Evolutionary conservation across 1,139 yeast genomes (phyloP), one percentile per base, ranked within the genome.

Genomic region (Hansenula anomala): DNA sequence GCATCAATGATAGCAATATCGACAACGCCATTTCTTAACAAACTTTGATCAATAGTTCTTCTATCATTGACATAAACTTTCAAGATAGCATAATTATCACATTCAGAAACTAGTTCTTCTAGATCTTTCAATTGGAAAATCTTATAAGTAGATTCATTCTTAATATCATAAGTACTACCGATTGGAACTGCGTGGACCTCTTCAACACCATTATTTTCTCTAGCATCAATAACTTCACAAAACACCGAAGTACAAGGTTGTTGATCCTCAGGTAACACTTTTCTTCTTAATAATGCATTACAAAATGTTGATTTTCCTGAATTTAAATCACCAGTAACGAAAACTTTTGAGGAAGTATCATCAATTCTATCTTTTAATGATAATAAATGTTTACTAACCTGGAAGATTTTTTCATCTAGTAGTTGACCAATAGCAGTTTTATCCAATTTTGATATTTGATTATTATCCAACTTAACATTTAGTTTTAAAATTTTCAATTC

Each of bases 161-260:
- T 66, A 9, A 73, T 69, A 46, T 79, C 66, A 56, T 89, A 89
- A 0, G 66, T 67, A 8, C 60, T 54, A 1, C 80, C 85, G 17
- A 79, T 71, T 9, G 78, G 76, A n/a, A 94, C 79, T 0, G 98
- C 97, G 60, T 94, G 98, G 0, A 92, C 97, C 57, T 90, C 96
- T 60, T 92, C 97, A 14, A 78, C 55, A 14, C 82, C 77, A 34
- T 71, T 66, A 56, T 92, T 92, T 39, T 81, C 89, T 32, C 77
- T 69, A 11, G 92, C 88, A 59, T 92, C 97, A 17, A 87, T 69
- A 4, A 94, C 94, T 61, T 94, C 98, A 60, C 97, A 90, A 56
- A 94, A 94, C 1, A 94, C 97, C 41, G 88, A 82, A 0, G 99
- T 94, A 54, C 97, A 90, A 1, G 99, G 99, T 55, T 94, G 96